Base-by-base conservation (phyloP, 129 eudicot species). In the Tanacetum coccineum region DNA sequence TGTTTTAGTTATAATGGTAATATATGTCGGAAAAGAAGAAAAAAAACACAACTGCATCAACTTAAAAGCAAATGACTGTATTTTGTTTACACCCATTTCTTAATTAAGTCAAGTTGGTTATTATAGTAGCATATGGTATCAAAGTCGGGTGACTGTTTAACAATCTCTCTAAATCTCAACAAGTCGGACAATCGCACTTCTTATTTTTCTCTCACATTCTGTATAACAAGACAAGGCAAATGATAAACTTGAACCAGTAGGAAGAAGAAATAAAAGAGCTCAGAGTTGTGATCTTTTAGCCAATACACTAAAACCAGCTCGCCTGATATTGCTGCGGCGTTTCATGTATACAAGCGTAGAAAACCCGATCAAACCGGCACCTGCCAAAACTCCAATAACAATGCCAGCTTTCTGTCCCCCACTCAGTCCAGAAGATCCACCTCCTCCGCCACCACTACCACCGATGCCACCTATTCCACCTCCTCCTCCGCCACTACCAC, bases 351-450 rank as follows among this genome's bases (percentile, higher is more conserved):
- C 78, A 78, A 74, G 48, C 25, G 82, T 47, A 9, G 70, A 80
- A 60, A 84, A 78, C 45, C 74, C 78, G 3, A 73, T 61, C 22
- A 69, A 48, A 72, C 79, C 80, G 3, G 59, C 87, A 55, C 74
- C 90, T 0, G 63, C 81, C 61, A 84, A 53, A 63, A 84, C 84
- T 66, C 90, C 90, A 0, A 84, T 7, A 21, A 62, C 82, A 14
- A 84, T 66, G 19, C 86, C 86, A 3, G 80, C 84, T 64, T 78
- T 81, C 48, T 81, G 81, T 26, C 84, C 84, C 9, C 84, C 84
- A 3, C 73, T 84, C 80, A 66, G 48, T 44, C 81, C 76, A 25
- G 85, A 67, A 22, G 77, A 59, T n/a, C 69, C 68, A 13, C 20
- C 53, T 48, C 13, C 66, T 20, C 68, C 68, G 8, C 73, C 14